Conservation (phyloP, 2,329 filamentous ascomycete genomes). For the Pestalotiopsis sp. region DNA sequence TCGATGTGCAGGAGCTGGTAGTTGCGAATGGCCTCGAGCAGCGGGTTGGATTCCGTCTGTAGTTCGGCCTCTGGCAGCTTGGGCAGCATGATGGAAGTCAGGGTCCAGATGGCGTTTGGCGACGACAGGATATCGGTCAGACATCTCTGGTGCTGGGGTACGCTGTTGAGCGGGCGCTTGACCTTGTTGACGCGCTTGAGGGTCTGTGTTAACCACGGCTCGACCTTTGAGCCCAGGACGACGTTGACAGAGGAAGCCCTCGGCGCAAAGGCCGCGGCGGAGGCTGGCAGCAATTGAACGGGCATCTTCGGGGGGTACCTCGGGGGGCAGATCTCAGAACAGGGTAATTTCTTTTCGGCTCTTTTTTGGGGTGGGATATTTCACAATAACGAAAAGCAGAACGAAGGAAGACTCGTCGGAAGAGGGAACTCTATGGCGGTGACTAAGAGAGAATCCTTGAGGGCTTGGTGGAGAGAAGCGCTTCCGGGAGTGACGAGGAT, state of each 20-base stretch:
- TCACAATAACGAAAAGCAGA: conserved; percentile 17
- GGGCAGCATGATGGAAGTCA: conserved; percentile 89
- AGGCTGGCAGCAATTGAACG: conserved; percentile 89
- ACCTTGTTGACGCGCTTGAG: conserved; percentile 96
- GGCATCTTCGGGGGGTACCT: conserved; percentile 66
- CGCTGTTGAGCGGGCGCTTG: conserved; percentile 96
- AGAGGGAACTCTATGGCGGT: conserved; percentile 20
- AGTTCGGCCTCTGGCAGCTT: conserved; percentile 87
- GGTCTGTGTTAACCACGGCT: conserved; percentile 95
- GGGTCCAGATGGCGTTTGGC: conserved; percentile 88
- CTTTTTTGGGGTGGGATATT: conserved; percentile 16
- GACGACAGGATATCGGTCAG: conserved; percentile 93
- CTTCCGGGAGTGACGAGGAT: conserved; percentile 25
- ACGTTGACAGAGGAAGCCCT: conserved; percentile 89
- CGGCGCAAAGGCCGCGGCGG: conserved; percentile 93
- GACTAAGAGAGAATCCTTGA: conserved; percentile 33
- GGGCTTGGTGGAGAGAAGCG: conserved; percentile 26
- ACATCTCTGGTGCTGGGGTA: conserved; percentile 93
- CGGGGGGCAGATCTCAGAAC: conserved; percentile 20
- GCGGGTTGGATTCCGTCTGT: conserved; percentile 77
- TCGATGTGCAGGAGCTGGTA: conserved; percentile 92
- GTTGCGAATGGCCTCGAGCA: conserved; percentile 88
- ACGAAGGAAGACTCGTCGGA: conserved; percentile 13
- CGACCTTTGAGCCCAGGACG: conserved; percentile 87
- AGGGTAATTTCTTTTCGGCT: not conserved